Conservation (phyloP, 306 rosid species). For the Cucurbita moschata region DNA sequence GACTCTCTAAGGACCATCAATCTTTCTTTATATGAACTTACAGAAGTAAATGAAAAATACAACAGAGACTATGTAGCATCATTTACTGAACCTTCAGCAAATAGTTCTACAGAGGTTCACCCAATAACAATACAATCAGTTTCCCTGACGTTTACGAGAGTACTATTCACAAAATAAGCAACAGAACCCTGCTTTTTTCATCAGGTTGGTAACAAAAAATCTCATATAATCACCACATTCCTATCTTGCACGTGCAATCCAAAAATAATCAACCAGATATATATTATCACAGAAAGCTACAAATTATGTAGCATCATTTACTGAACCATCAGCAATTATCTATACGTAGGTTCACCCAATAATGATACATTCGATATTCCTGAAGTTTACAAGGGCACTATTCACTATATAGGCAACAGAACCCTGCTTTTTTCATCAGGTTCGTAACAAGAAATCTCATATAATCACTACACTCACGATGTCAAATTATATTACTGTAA, state of each 20-base stretch:
- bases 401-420: constrained; percentile 29
- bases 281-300: neutral
- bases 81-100: constrained; percentile 60
- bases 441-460: neutral
- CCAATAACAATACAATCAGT: constrained; percentile 40
- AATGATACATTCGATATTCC: constrained; percentile 32
- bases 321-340: constrained; percentile 40
- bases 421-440: constrained; percentile 37
- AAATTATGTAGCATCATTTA: constrained; percentile 33
- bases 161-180: constrained; percentile 26
- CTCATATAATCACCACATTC: neutral
- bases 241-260: neutral
- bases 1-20: neutral
- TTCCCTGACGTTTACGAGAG: constrained; percentile 44
- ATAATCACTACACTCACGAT: neutral
- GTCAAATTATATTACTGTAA: neutral
- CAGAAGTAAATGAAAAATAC: neutral
- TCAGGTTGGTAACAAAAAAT: constrained; percentile 13
- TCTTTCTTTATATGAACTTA: neutral
- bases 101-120: constrained; percentile 44
- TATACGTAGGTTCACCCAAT: constrained; percentile 56
- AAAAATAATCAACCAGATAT: neutral
- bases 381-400: constrained; percentile 35
- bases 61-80: constrained; percentile 19
- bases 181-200: constrained; percentile 35